phyloP scores from a whole-genome alignment of 2,329 filamentous ascomycete genomes.

The Neofusicoccum laricinum region DNA sequence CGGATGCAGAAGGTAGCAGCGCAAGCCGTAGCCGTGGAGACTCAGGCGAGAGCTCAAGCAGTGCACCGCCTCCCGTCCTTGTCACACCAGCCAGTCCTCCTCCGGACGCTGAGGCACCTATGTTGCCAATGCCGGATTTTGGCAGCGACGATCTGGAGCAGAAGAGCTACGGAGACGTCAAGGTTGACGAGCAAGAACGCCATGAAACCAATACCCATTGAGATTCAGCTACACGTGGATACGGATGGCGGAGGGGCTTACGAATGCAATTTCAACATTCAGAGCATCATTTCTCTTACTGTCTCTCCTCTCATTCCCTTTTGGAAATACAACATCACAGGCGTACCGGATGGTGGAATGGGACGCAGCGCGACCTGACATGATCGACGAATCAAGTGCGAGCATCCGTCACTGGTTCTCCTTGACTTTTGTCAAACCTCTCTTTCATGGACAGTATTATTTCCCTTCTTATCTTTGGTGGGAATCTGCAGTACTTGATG shows the following conservation, averaged over 20 bases:
- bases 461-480: no score
- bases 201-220: not conserved
- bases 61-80: not conserved
- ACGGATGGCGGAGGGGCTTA: no score
- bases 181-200: not conserved
- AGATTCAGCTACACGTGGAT: not conserved
- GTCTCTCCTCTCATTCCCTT: not conserved
- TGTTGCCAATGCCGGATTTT: slow-evolving; percentile 7
- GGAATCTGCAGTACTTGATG: not conserved
- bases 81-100: slow-evolving; percentile 1
- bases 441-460: not conserved
- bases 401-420: not conserved
- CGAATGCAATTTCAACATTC: not conserved
- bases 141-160: not conserved
- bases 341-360: not conserved
- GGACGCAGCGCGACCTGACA: not conserved
- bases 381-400: not conserved
- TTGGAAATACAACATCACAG: not conserved
- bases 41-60: slow-evolving; percentile 13
- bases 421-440: not conserved
- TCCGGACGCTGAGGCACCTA: not conserved
- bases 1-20: not conserved
- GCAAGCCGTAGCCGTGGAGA: not conserved
- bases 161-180: not conserved
- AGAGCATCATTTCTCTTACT: not conserved